Conservation (phyloP, 768 basidiomycete genomes). For the Suillus plorans region DNA sequence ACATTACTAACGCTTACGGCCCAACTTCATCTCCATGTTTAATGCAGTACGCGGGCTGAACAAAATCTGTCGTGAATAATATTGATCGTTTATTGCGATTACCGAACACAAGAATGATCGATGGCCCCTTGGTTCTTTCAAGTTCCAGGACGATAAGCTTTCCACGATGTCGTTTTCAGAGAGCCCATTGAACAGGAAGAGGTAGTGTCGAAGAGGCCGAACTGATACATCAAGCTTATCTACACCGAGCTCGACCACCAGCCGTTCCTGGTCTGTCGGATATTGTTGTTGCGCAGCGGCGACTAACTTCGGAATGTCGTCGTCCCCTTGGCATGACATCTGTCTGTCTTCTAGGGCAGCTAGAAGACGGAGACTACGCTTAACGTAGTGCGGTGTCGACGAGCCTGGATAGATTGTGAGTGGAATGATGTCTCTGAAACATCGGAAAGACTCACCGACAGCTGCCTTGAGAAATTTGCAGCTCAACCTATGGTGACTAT, state of each 20-base stretch:
- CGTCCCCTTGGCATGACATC: background rate
- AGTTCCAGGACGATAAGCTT: background rate
- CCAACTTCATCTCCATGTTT: background rate
- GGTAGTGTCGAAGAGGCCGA: background rate
- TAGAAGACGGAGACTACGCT: background rate
- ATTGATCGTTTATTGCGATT: background rate
- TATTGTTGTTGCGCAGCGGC: background rate
- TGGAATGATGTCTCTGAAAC: background rate
- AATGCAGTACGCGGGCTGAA: background rate
- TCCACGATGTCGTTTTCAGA: background rate
- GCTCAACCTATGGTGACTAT: background rate
- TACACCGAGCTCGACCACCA: background rate
- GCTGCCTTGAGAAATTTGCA: slow-evolving; percentile 1
- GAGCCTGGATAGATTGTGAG: background rate
- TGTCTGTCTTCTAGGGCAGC: background rate
- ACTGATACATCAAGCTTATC: background rate
- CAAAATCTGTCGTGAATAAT: background rate
- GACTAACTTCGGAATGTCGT: background rate
- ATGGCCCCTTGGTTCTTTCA: background rate
- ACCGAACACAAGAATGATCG: background rate
- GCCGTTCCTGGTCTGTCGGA: background rate
- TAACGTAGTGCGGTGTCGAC: background rate
- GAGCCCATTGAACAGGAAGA: background rate
- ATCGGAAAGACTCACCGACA: background rate
- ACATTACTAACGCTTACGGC: background rate